These are phyloP conservation scores for Phytophthora citricola DNA, from an alignment of 352 stramenopile genomes.

Conservation along the genomic window DNA sequence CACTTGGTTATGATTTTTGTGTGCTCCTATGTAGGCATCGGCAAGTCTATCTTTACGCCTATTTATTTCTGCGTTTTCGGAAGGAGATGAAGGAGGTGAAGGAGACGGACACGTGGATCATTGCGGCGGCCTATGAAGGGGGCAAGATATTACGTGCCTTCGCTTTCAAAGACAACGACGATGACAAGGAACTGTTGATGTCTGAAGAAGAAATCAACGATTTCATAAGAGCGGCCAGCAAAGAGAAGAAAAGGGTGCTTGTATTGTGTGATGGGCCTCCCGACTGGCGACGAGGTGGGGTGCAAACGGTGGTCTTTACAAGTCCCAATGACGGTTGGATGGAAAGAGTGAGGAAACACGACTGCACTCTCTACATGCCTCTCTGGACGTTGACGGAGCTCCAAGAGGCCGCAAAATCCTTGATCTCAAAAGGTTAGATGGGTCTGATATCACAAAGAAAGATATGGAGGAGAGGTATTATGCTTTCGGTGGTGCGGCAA, in stretches of 20 bases:
- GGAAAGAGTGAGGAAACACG: too few relatives aligned
- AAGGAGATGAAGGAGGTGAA: background rate
- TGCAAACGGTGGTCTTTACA: too few relatives aligned
- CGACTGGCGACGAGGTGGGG: too few relatives aligned
- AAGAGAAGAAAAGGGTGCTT: background rate
- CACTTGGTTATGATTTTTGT: too few relatives aligned
- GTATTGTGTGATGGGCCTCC: background rate
- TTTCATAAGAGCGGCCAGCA: background rate
- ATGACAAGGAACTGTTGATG: background rate
- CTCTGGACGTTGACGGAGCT: background rate
- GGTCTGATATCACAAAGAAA: too few relatives aligned
- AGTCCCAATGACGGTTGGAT: too few relatives aligned
- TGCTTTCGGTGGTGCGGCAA: background rate
- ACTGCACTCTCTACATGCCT: too few relatives aligned
- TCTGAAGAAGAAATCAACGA: background rate
- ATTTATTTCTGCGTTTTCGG: background rate
- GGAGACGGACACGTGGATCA: background rate
- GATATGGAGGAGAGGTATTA: too few relatives aligned
- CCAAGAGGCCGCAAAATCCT: too few relatives aligned
- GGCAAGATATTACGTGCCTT: background rate
- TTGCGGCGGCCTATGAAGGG: background rate
- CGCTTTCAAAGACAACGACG: background rate
- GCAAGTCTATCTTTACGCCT: background rate
- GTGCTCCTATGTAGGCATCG: background rate
- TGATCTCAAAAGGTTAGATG: too few relatives aligned